Evolutionary conservation across 371 early-diverging fungal species (phyloP), one percentile per base, ranked within the genome.

Genomic region (Mortierella sp.): DNA sequence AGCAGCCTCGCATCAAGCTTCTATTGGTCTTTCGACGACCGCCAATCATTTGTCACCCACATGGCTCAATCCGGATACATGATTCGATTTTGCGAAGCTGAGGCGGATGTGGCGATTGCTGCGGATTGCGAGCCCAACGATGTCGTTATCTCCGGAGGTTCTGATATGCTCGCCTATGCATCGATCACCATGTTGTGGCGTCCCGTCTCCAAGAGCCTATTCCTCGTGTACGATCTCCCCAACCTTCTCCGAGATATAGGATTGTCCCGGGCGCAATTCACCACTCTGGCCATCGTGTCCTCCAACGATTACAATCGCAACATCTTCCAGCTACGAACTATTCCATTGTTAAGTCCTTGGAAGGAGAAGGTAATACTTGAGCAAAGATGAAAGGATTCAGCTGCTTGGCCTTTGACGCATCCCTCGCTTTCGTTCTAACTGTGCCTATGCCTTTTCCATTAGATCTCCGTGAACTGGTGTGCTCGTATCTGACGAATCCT

Each of bases 21-120:
- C 69, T 52, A 39, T 41, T 74, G 75, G 69, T 31, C 69, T 22
- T 43, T 52, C 16, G 8, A 11, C 7, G 44, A 16, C 29, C 68
- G 69, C 47, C 50, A 68, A 22, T n/a, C 64, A 4, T 69, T 69
- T 41, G 22, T 68, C 44, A 10, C 40, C 24, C 43, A 68, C 43
- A 69, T 69, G 69, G 13, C 26, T 22, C 47, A 58, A 67, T 44
- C 66, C 37, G 73, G 47, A 14, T 67, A 61, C 63, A 43, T 29
- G 13, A 43, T 68, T 9, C 34, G 43, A 22, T 4, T 29, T 26
- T 77, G 77, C 29, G 64, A 67, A 4, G 68, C 77, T 2, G 72
- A 77, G 40, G 77, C 68, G 16, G 71, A 77, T 26, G 52, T 71
- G 22, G 64, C 61, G 0, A 68, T 77, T 34, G 68, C 77, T 22